Base-by-base conservation (phyloP, 768 basidiomycete species). In the Boletales sp. region DNA sequence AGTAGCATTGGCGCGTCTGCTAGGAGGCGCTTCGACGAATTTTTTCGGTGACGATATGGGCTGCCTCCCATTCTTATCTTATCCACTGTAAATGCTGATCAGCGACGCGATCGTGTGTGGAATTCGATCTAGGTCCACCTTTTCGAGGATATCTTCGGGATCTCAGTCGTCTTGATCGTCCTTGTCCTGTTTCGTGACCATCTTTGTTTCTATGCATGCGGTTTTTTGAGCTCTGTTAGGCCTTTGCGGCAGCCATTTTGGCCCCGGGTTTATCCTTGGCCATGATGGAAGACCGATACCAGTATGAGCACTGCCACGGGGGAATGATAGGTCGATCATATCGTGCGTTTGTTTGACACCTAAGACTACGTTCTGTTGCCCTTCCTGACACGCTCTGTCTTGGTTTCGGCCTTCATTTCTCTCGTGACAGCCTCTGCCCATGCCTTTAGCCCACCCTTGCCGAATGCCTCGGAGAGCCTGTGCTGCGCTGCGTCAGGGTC, bases 11-110 rank as follows among this genome's bases (percentile, higher is more conserved):
- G 90, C 90, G 36, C 93, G 77, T 43, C 88, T 74, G 43, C 83
- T 85, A 0, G 92, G 92, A 13, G 92, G 90, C 0, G 87, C 88
- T 59, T 86, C 81, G 0, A 86, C 87, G 2, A 88, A 72, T 64
- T 94, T n/a, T 90, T 64, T 94, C 91, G 0, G 85, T 89, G n/a
- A 90, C 87, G 3, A 75, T 81, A 61, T 92, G 87, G 12, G 84
- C 79, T 31, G 78, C 79, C 60, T 93, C 90, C 89, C 89, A 92
- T 66, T 93, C 87, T 64, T 79, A 76, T 61, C 82, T 78, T 69
- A 88, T 83, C 85, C 88, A 83, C 76, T 79, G 56, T 57, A 60
- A 41, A 52, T 3, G 28, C 4, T 33, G 53, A 44, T 58, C 44
- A 44, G 17, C 3, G 34, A 11, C 30, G 6, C 18, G 6, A 33